A percentile compares a stretch with the other conserved stretches of the same genome.
These are phyloP conservation scores for Dicorynia guianensis DNA, from an alignment of 306 rosid genomes.

Conservation along the genomic window DNA sequence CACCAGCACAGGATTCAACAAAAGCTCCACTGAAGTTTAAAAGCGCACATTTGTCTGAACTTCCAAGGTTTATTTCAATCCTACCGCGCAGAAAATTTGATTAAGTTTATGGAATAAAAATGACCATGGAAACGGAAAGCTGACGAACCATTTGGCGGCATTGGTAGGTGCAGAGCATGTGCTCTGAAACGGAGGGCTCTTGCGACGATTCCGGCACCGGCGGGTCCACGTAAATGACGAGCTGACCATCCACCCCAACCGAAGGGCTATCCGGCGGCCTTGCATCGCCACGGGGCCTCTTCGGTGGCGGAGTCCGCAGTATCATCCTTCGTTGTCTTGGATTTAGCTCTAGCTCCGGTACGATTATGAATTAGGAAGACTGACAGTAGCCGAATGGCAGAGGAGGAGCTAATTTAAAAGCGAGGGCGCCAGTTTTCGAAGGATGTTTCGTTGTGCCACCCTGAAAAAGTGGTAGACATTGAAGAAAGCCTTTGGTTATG, in stretches of 20 bases:
- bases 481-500: not conserved
- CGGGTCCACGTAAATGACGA: conserved; percentile 82
- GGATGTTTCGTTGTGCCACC: not conserved
- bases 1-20: not conserved
- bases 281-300: conserved; percentile 69
- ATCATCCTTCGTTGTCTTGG: conserved; percentile 56
- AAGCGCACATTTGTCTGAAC: not conserved
- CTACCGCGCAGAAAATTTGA: not conserved
- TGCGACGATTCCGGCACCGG: conserved; percentile 45
- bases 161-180: conserved; percentile 80
- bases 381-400: not conserved
- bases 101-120: not conserved
- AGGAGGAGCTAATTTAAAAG: conserved; percentile 18
- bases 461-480: not conserved
- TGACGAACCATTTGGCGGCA: conserved; percentile 90
- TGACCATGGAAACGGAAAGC: not conserved
- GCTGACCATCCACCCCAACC: conserved; percentile 46
- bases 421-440: conserved; percentile 37
- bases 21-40: not conserved
- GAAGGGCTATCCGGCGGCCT: conserved; percentile 35
- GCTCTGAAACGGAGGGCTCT: conserved; percentile 42
- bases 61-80: not conserved
- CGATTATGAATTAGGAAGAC: not conserved
- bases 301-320: conserved; percentile 74
- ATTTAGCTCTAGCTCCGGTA: not conserved